Evolutionary conservation across 148 eudicot genomes (phyloP), one percentile per base, ranked within the genome.

Genomic region (Spergularia bocconei): DNA sequence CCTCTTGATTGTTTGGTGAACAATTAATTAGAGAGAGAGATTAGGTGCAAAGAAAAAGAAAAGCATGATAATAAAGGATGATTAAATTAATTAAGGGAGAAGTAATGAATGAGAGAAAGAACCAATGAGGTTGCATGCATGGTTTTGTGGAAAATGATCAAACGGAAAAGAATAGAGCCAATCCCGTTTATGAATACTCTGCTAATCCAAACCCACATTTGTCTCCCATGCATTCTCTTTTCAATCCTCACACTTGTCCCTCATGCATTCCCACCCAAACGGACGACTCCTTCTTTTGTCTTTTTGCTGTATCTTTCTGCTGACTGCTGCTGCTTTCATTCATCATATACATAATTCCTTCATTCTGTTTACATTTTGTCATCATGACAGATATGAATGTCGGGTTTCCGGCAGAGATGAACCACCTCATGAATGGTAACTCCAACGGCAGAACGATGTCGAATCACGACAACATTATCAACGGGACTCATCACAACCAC

Each of bases 221-320:
- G 91, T 69, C 91, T 69, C 67, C 50, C 88, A 85, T 88, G 91
- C 88, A 82, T 51, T 14, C 53, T 29, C 21, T 7, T 15, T 58
- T 58, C 29, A 8, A 39, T 11, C 19, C 36, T 17, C 17, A 78
- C 79, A 73, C 82, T 25, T 75, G 87, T 52, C 76, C 19, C n/a
- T 69, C 84, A 75, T 79, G 81, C 87, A 69, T 25, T 44, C 41
- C 10, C 2, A 29, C 36, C 33, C 33, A 29, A 29, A 29, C 33
- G 33, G 33, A 29, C 47, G 1, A 2, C 9, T 4, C 47, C 9
- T 41, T 41, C 9, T 4, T 0, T 4, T 41, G 2, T 41, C 48
- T 44, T 44, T 44, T 5, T 29, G 1, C 3, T 29, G 36, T 29
- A 29, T 29, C 36, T 29, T 0, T 29, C 36, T 29, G 36, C 36